Conservation (phyloP, 768 basidiomycete species). For the Xerocomellus chrysenteron region DNA sequence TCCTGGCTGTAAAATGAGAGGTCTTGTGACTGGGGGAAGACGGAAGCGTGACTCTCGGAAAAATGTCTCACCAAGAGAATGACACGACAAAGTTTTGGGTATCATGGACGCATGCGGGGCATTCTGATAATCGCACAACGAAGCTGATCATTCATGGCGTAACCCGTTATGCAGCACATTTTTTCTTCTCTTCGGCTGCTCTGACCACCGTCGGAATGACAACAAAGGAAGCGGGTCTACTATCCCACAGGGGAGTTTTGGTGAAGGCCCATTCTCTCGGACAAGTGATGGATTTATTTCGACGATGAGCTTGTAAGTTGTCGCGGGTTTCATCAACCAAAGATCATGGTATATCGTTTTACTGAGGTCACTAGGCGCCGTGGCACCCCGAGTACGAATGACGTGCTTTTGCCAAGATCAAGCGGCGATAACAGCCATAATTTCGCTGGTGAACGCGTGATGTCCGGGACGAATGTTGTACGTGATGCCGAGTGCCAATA, state of each 20-base stretch:
- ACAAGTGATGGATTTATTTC: background rate
- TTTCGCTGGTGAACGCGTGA: background rate
- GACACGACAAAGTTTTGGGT: background rate
- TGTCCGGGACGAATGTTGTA: too few relatives aligned
- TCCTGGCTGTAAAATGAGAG: background rate
- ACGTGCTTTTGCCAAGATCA: background rate
- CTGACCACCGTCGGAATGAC: background rate
- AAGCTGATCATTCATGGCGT: background rate
- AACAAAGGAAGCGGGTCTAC: background rate
- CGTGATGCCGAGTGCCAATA: background rate
- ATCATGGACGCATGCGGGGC: background rate
- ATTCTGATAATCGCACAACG: background rate
- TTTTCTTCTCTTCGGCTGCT: background rate
- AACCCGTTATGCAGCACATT: too few relatives aligned
- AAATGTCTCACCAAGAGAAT: background rate
- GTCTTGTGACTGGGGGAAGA: slow-evolving; percentile 1
- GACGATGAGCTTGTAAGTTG: background rate
- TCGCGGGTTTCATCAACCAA: background rate
- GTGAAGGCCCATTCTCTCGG: background rate
- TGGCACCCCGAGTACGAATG: background rate
- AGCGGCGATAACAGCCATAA: background rate
- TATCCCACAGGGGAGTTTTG: background rate
- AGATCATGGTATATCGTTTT: background rate
- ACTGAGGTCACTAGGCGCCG: background rate
- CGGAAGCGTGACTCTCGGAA: background rate